These are phyloP conservation scores for Myxozyma mucilagina DNA, from an alignment of 805 yeast species.

Conservation along the genomic window DNA sequence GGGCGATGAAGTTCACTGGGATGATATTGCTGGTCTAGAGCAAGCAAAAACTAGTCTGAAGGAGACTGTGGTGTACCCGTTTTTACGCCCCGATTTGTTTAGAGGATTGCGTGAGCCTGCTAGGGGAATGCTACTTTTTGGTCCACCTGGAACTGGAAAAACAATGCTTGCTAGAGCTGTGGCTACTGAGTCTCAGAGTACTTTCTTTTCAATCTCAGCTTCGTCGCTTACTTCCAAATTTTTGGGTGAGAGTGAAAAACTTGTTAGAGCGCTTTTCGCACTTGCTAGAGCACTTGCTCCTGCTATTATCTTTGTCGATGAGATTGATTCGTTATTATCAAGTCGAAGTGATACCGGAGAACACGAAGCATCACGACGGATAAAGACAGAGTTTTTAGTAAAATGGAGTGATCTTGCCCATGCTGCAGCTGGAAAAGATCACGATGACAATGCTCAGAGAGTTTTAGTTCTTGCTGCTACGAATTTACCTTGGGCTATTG, in stretches of 20 bases:
- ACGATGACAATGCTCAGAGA: constrained; percentile 52
- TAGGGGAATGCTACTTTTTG: constrained; percentile 92
- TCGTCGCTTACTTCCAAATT: constrained; percentile 80
- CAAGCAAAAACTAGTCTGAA: constrained; percentile 85
- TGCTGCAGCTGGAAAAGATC: constrained; percentile 76
- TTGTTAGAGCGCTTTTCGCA: constrained; percentile 83
- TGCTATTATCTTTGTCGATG: constrained; percentile 91
- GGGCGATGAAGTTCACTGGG: constrained; percentile 93
- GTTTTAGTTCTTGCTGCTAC: constrained; percentile 94
- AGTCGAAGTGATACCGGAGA: constrained; percentile 75
- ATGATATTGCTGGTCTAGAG: constrained; percentile 89
- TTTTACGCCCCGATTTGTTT: constrained; percentile 88
- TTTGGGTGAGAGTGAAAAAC: constrained; percentile 90
- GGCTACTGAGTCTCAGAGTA: constrained; percentile 90
- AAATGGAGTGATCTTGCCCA: constrained; percentile 93
- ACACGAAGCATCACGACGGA: constrained; percentile 84
- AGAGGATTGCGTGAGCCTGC: constrained; percentile 91
- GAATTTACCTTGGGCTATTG: constrained; percentile 94
- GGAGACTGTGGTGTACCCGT: constrained; percentile 95
- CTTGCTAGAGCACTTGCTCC: constrained; percentile 86
- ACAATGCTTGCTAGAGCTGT: constrained; percentile 97
- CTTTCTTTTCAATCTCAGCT: constrained; percentile 88
- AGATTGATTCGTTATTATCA: constrained; percentile 86
- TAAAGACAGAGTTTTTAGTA: constrained; percentile 87
- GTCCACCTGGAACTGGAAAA: constrained; percentile 99